These are phyloP conservation scores for Cetradonia linearis DNA, from an alignment of 495 filamentous ascomycete species.

Conservation along the genomic window DNA sequence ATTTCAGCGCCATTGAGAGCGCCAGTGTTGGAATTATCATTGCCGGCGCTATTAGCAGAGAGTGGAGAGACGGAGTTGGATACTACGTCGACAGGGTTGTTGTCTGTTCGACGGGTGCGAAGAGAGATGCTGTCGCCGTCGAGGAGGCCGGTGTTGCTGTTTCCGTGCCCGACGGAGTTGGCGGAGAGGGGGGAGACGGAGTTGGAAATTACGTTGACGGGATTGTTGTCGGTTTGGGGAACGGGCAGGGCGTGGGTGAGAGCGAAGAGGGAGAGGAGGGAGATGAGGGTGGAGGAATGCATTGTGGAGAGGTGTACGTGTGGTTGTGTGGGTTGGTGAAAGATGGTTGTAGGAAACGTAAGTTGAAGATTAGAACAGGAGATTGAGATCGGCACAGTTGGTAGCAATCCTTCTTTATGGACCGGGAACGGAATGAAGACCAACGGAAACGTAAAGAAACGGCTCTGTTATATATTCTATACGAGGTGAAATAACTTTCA, in stretches of 20 bases:
- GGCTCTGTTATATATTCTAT: neutral
- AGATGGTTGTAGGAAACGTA: neutral
- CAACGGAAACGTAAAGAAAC: neutral
- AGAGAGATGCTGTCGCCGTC: neutral
- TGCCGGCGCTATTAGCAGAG: neutral
- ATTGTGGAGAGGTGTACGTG: neutral
- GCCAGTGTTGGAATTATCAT: conserved; percentile 1
- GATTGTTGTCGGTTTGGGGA: neutral
- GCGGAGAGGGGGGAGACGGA: neutral
- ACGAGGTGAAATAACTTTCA: neutral
- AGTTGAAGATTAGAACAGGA: neutral
- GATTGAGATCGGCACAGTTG: neutral
- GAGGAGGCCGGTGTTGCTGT: neutral
- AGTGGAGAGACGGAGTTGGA: conserved; percentile 2
- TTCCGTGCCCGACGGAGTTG: neutral
- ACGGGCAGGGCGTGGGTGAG: neutral
- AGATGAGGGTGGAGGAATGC: neutral
- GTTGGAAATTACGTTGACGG: conserved; percentile 1
- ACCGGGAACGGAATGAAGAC: neutral
- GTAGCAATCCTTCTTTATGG: neutral
- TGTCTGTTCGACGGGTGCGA: neutral
- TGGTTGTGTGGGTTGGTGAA: neutral
- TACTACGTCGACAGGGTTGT: conserved; percentile 10
- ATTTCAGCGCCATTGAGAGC: neutral
- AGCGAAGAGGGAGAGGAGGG: neutral